Base-by-base conservation (phyloP, 108 stramenopile species). In the Cyclotella baltica region DNA sequence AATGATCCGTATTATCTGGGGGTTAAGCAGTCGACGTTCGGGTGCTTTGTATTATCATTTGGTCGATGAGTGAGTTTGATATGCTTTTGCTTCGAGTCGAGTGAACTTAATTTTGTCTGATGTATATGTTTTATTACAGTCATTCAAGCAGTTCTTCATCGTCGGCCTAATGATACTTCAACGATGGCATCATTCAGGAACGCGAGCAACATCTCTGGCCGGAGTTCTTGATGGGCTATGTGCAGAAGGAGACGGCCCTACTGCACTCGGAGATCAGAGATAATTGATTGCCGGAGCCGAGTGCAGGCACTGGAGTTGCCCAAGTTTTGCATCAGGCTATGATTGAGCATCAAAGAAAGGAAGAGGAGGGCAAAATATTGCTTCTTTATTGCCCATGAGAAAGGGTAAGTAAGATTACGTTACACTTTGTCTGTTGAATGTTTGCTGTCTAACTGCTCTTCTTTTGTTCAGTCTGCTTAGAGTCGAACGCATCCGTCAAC, bases 111-210 rank as follows among this genome's bases (percentile, higher is more conserved):
- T 29, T 29, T 57, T 57, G 1, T 57, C 2, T 1, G 22, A 13
- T 25, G 9, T 25, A 11, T 13, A 37, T 31, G 35, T 18, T 15
- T 40, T 5, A 9, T 5, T 13, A 72, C 59, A 87, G 98, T 99
- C 85, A 95, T 99, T 86, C 78, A 89, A 70, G 97, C 98, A 11
- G 95, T 96, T 34, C 83, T 92, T 30, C 89, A 97, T 71, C 86
- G 96, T n/a, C 98, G 97, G 96, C 96, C 97, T 35, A 76, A 93
- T 65, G 95, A 27, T 98, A 96, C 84, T 99, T 99, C 86, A 99
- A 99, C 85, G 99, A 99, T 81, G 99, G 99, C 77, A 99, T 99
- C 68, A n/a, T n/a, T 98, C 98, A 76, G 99, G 97, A 38, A 98
- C 97, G 1, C 96, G 96, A 8, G 95, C 96, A 8, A 95, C 93